A percentile compares a stretch with the other conserved stretches of the same genome.
Conservation (phyloP, 129 eudicot genomes). For the Pittosporum tobira region DNA sequence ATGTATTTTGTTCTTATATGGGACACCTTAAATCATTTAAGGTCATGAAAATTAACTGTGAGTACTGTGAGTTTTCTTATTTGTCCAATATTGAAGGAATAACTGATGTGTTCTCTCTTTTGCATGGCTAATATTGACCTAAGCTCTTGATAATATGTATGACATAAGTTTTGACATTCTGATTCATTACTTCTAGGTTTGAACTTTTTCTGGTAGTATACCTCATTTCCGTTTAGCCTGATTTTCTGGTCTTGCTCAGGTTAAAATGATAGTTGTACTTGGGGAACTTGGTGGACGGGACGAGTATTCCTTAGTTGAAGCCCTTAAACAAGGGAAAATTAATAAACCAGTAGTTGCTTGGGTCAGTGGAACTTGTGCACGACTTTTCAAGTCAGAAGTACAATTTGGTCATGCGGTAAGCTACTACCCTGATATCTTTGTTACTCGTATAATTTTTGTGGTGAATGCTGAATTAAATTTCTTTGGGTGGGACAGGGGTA, state of each 20-base stretch:
- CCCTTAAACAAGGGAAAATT: slow-evolving; percentile 88
- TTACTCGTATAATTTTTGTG: background rate
- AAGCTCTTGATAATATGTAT: background rate
- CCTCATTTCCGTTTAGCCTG: slow-evolving; percentile 7
- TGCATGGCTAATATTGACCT: background rate
- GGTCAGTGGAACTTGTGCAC: slow-evolving; percentile 99
- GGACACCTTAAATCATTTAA: background rate
- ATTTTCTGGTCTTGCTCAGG: slow-evolving; percentile 31
- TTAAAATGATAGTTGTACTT: slow-evolving; percentile 95
- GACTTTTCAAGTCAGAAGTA: slow-evolving; percentile 95
- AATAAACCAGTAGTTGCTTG: slow-evolving; percentile 92
- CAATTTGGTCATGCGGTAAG: slow-evolving; percentile 97
- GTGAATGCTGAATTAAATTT: too few relatives aligned
- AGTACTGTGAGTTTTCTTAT: too few relatives aligned
- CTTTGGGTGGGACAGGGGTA: too few relatives aligned
- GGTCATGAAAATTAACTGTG: too few relatives aligned
- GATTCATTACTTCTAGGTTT: background rate
- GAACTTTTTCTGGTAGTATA: background rate
- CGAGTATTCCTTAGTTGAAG: slow-evolving; percentile 95
- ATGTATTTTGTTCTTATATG: too few relatives aligned
- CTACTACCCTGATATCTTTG: slow-evolving; percentile 1
- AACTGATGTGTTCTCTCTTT: background rate
- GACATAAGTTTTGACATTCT: background rate
- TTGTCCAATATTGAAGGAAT: background rate
- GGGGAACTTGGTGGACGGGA: slow-evolving; percentile 99